phyloP scores from a whole-genome alignment of 257 asterid species.

The Nicotiana otophora region DNA sequence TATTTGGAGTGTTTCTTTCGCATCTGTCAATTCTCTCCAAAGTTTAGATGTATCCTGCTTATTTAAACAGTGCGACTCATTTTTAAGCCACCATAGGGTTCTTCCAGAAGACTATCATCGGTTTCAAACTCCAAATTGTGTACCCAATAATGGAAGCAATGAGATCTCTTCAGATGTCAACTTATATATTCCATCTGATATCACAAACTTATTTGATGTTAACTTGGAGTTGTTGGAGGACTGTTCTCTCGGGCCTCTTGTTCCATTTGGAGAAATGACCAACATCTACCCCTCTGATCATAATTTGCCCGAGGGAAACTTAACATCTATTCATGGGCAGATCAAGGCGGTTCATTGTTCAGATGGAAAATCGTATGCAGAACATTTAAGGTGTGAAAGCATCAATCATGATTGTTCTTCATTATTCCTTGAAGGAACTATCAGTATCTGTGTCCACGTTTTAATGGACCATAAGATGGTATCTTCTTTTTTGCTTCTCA shows the following conservation, averaged over 20 bases:
- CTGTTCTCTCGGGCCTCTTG: conserved; percentile 17
- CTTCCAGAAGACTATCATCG: conserved; percentile 18
- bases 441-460: conserved; percentile 59
- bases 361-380: conserved; percentile 25
- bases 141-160: conserved; percentile 11
- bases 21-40: conserved; percentile 33
- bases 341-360: conserved; percentile 56
- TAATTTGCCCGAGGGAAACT: conserved; percentile 66
- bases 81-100: conserved; percentile 24
- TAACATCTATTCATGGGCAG: conserved; percentile 55
- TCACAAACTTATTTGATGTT: conserved; percentile 39
- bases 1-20: conserved; percentile 52
- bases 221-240: conserved; percentile 19
- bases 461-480: conserved; percentile 42
- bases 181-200: conserved; percentile 38
- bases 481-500: conserved; percentile 19
- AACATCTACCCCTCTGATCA: conserved; percentile 23
- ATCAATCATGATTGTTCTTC: conserved; percentile 22
- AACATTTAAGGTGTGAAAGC: conserved; percentile 24
- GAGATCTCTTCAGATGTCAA: conserved; percentile 40
- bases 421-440: conserved; percentile 35
- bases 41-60: conserved; percentile 29
- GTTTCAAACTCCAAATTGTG: conserved; percentile 24
- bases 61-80: conserved; percentile 11
- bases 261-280: conserved; percentile 25